A percentile compares a stretch with the other conserved stretches of the same genome.
Evolutionary conservation across 768 basidiomycete species (phyloP).

Genomic region (Kwoniella newhampshirensis): DNA sequence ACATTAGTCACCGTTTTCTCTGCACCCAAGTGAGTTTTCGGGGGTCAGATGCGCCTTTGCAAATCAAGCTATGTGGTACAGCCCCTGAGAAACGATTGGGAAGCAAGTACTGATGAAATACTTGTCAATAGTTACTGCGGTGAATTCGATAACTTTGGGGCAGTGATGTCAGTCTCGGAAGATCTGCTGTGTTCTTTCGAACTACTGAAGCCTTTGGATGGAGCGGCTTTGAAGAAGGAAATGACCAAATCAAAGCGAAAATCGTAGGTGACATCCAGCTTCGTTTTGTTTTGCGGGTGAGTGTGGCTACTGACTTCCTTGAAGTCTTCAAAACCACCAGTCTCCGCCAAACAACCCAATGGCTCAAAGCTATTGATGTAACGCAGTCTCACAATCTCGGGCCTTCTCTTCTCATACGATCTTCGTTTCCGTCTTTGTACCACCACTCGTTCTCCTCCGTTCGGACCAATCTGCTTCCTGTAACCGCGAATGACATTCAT

Average conservation of each 20-base stretch:
- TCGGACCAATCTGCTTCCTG: too few species aligned
- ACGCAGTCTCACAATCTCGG: too few species aligned
- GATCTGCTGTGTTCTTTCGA: slow-evolving; percentile 97
- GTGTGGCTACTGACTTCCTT: not conserved
- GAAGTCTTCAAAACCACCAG: slow-evolving; percentile 53
- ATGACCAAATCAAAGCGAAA: slow-evolving; percentile 99
- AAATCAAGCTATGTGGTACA: too few species aligned
- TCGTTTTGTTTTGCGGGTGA: not conserved
- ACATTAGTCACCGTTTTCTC: slow-evolving; percentile 98
- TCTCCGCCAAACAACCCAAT: slow-evolving; percentile 53
- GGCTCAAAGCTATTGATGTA: slow-evolving; percentile 37
- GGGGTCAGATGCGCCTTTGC: slow-evolving; percentile 1
- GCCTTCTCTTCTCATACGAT: too few species aligned
- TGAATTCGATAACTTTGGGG: slow-evolving; percentile 52
- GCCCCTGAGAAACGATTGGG: too few species aligned
- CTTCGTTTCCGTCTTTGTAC: too few species aligned
- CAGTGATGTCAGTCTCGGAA: slow-evolving; percentile 79
- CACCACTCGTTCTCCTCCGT: too few species aligned
- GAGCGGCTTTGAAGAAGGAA: slow-evolving; percentile 90
- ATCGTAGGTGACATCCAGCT: slow-evolving; percentile 61
- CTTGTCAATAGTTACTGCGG: slow-evolving; percentile 52
- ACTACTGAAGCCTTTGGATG: slow-evolving; percentile 90
- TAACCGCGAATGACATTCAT: too few species aligned
- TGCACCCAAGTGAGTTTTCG: slow-evolving; percentile 90
- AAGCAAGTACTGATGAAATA: not conserved